Conservation (phyloP, 768 basidiomycete species). For the Lactarius vividus region DNA sequence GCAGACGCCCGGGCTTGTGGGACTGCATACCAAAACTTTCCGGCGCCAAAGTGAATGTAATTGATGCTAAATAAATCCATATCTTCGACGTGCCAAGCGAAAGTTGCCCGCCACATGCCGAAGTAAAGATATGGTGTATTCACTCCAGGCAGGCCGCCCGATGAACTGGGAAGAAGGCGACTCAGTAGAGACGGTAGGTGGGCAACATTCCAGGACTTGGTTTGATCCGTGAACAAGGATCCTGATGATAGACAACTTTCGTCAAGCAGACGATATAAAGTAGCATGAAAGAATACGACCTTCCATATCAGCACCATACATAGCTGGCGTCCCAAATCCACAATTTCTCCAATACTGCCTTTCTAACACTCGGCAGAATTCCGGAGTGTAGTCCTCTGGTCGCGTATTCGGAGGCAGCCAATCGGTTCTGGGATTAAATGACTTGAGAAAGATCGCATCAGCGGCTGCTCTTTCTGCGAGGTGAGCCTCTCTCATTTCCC, state of each 20-base stretch:
- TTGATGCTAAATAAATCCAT: conserved; percentile 99
- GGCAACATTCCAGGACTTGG: conserved; percentile 92
- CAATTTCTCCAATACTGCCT: conserved; percentile 91
- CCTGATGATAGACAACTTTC: conserved; percentile 37
- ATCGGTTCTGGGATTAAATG: conserved; percentile 66
- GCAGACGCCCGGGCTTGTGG: conserved; percentile 80
- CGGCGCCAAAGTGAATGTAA: conserved; percentile 97
- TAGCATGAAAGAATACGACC: conserved; percentile 46
- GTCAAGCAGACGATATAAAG: background rate
- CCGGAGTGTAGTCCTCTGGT: conserved; percentile 77
- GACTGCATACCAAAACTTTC: conserved; percentile 96
- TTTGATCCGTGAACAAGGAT: conserved; percentile 70
- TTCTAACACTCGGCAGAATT: conserved; percentile 86
- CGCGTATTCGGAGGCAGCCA: conserved; percentile 81
- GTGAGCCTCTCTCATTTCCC: conserved; percentile 46
- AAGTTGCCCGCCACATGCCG: conserved; percentile 99
- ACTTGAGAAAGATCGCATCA: conserved; percentile 57
- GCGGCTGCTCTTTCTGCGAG: conserved; percentile 46
- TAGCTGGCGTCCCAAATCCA: conserved; percentile 83
- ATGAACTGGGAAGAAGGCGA: conserved; percentile 65
- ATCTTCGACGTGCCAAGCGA: conserved; percentile 99
- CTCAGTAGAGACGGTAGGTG: conserved; percentile 83
- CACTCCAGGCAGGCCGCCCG: conserved; percentile 83
- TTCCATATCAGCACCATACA: conserved; percentile 97
- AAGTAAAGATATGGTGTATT: conserved; percentile 98